Percentiles rank a stretch among this genome's conserved stretches.
Evolutionary conservation across 2,329 filamentous ascomycete species (phyloP).

Genomic region (Aureobasidium musti): DNA sequence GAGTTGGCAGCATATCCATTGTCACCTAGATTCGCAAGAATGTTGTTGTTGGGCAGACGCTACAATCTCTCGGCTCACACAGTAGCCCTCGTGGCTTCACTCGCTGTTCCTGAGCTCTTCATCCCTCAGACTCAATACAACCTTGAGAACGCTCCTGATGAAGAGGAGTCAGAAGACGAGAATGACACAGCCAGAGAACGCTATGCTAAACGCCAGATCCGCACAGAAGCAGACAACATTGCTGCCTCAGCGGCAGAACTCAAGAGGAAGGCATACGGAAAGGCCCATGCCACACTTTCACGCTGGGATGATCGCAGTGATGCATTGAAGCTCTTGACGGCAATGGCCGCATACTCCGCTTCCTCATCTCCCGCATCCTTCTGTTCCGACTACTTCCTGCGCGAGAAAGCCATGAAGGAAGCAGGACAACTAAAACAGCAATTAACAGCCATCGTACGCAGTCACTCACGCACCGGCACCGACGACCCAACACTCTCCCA

Average conservation of each 20-base stretch:
- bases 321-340: constrained; percentile 85
- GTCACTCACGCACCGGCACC: constrained; percentile 31
- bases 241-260: constrained; percentile 62
- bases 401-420: constrained; percentile 83
- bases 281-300: constrained; percentile 75
- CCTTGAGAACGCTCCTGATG: constrained; percentile 45
- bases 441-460: constrained; percentile 74
- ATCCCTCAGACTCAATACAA: constrained; percentile 70
- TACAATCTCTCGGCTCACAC: constrained; percentile 82
- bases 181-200: constrained; percentile 30
- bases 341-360: constrained; percentile 71
- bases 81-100: constrained; percentile 81
- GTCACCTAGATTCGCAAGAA: constrained; percentile 86
- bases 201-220: constrained; percentile 41
- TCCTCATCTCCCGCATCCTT: constrained; percentile 54
- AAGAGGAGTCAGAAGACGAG: constrained; percentile 41
- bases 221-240: constrained; percentile 66
- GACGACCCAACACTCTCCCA: constrained; percentile 12
- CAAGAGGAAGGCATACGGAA: constrained; percentile 65
- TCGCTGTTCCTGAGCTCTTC: constrained; percentile 88
- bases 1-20: constrained; percentile 88
- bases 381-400: constrained; percentile 81
- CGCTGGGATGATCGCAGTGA: constrained; percentile 81
- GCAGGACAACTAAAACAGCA: constrained; percentile 79
- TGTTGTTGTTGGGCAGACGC: constrained; percentile 82